Evolutionary conservation across 352 stramenopile genomes (phyloP).

Genomic region (Thalassiosira mediterranea): DNA sequence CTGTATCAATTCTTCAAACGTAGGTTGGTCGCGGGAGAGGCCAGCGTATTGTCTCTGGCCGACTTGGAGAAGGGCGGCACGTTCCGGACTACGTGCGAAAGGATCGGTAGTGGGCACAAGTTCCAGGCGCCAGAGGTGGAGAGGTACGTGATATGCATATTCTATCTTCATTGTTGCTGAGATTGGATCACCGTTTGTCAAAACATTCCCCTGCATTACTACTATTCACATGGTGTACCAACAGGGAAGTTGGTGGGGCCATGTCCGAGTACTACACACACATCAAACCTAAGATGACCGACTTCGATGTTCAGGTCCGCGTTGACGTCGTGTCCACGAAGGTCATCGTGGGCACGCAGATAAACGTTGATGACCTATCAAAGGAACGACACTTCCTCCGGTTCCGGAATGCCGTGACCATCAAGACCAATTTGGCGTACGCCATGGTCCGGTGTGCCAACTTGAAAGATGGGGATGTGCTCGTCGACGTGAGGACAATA

Average conservation of each 20-base stretch:
- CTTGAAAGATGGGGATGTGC: conserved; percentile 49
- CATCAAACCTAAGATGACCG: conserved; percentile 66
- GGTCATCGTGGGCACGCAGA: conserved; percentile 63
- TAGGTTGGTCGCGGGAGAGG: conserved; percentile 30
- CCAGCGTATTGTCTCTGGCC: conserved; percentile 40
- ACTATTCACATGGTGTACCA: too few relatives aligned
- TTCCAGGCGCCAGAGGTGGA: conserved; percentile 65
- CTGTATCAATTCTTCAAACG: conserved; percentile 70
- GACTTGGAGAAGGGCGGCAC: conserved; percentile 39
- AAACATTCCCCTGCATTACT: too few relatives aligned
- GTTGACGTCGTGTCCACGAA: conserved; percentile 62
- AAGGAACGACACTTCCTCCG: conserved; percentile 65
- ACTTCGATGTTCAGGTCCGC: conserved; percentile 68
- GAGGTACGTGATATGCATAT: conserved; percentile 20
- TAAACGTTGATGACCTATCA: conserved; percentile 72
- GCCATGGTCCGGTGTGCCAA: conserved; percentile 65
- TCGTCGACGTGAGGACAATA: conserved; percentile 45
- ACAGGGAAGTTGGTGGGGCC: conserved; percentile 70
- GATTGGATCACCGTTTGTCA: too few relatives aligned
- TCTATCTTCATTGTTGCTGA: not conserved
- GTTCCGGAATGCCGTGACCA: conserved; percentile 71
- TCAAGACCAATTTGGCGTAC: conserved; percentile 78
- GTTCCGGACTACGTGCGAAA: conserved; percentile 69
- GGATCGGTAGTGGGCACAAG: conserved; percentile 59
- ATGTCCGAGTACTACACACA: conserved; percentile 58